Evolutionary conservation across 768 basidiomycete genomes (phyloP), one percentile per base, ranked within the genome.

Genomic region (Butyriboletus loyo): DNA sequence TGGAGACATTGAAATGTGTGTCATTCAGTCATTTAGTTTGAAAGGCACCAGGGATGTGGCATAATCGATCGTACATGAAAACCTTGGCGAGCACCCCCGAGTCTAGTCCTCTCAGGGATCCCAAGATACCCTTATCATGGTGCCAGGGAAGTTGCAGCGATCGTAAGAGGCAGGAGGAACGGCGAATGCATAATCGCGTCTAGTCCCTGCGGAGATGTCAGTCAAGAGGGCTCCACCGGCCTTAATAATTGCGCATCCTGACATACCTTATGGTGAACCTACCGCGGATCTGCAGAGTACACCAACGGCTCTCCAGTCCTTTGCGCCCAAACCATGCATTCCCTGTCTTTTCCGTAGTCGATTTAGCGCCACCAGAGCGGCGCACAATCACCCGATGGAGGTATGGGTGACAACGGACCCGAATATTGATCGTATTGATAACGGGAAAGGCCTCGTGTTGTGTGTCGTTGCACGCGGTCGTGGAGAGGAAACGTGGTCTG

Each of bases 261-360:
- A 49, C 61, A 57, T 51, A 62, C 65, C 54, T 43, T 37, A 61
- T 64, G 50, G 53, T 50, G 34, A 50, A 11, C 37, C 35, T 28
- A 60, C 61, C 64, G 59, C 68, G 68, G 68, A 70, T 68, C 66
- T 68, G 59, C 57, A 57, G 56, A 56, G 53, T 41, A 13, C 43
- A 54, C 39, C 43, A 24, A 42, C 32, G 37, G 28, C 24, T 36
- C 25, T 34, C 36, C 47, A 43, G 22, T 51, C 35, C 43, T 38
- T 39, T 55, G 25, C 34, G 37, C 47, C 22, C 27, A 39, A 49
- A 42, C 37, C 46, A 46, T 27, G 22, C 54, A 34, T 35, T 49
- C 51, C 40, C n/a, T 36, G 49, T 52, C 24, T 39, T 50, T 40
- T 50, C 47, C 34, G 41, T 30, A 7, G 32, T 56, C 46, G 36